A percentile compares a stretch with the other conserved stretches of the same genome.
These are phyloP conservation scores for Xerocomus potaroensis DNA, from an alignment of 768 basidiomycete species.

Conservation along the genomic window DNA sequence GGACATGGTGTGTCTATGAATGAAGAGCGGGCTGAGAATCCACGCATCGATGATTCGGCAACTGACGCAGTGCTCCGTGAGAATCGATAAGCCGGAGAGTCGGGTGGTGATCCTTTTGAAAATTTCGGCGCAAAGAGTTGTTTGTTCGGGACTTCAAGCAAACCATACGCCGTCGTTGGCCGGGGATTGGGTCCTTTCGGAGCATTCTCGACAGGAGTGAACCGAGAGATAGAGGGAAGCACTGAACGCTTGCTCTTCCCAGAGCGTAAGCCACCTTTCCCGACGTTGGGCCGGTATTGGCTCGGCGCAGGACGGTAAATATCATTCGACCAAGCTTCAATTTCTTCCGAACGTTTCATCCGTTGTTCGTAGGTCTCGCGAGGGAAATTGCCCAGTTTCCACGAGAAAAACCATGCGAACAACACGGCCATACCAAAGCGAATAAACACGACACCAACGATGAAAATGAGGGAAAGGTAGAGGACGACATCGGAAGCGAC, in stretches of 20 bases:
- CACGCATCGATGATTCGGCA: conserved; percentile 36
- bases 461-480: conserved; percentile 93
- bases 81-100: conserved; percentile 62
- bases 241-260: conserved; percentile 54
- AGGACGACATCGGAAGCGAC: conserved; percentile 94
- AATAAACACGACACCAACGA: conserved; percentile 93
- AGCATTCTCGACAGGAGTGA: conserved; percentile 68
- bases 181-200: conserved; percentile 49
- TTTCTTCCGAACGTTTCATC: conserved; percentile 83
- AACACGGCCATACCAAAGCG: conserved; percentile 96
- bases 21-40: conserved; percentile 38
- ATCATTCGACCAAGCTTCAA: conserved; percentile 95
- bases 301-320: conserved; percentile 93
- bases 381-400: conserved; percentile 90
- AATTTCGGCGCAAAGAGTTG: conserved; percentile 44
- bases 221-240: conserved; percentile 66
- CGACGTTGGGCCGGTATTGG: conserved; percentile 84
- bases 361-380: conserved; percentile 90
- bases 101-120: conserved; percentile 63
- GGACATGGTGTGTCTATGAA: conserved; percentile 77
- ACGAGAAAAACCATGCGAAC: conserved; percentile 98
- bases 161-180: conserved; percentile 61
- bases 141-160: conserved; percentile 62
- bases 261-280: conserved; percentile 57
- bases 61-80: conserved; percentile 85